Percentiles rank a stretch among this genome's conserved stretches.
Evolutionary conservation across 176 grass and related monocot genomes (phyloP).

Genomic region (Cocos nucifera): DNA sequence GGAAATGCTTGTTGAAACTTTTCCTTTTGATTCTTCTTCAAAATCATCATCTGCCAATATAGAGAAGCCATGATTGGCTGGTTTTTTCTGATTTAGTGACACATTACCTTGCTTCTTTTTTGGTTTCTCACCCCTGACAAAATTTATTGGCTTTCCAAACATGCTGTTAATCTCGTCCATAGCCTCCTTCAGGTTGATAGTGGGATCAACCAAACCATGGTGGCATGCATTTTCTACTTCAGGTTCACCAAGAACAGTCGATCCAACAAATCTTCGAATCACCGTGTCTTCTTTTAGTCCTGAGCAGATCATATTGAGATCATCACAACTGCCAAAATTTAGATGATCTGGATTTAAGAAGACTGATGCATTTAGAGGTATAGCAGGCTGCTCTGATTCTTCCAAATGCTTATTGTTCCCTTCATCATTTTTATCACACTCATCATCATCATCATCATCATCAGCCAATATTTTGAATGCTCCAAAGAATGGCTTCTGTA

Average conservation of each 20-base stretch:
- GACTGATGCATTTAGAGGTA: slow-evolving; percentile 8
- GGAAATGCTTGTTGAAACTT: slow-evolving; percentile 16
- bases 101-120: slow-evolving; percentile 27
- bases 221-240: slow-evolving; percentile 91
- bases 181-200: slow-evolving; percentile 75
- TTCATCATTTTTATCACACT: slow-evolving; percentile 16
- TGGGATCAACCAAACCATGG: slow-evolving; percentile 79
- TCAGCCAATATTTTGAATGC: slow-evolving; percentile 67
- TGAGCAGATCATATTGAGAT: slow-evolving; percentile 24
- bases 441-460: slow-evolving; percentile 44
- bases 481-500: slow-evolving; percentile 46
- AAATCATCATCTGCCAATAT: slow-evolving; percentile 62
- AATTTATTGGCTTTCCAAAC: slow-evolving; percentile 79
- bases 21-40: slow-evolving; percentile 19
- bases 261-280: slow-evolving; percentile 78
- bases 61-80: slow-evolving; percentile 36
- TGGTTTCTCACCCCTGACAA: slow-evolving; percentile 38
- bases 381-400: slow-evolving; percentile 11
- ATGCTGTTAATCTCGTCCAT: slow-evolving; percentile 90
- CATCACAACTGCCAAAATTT: slow-evolving; percentile 8
- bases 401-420: slow-evolving; percentile 6
- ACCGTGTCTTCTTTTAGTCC: slow-evolving; percentile 54
- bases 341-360: slow-evolving; percentile 15
- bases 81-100: slow-evolving; percentile 37
- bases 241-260: slow-evolving; percentile 54